These are phyloP conservation scores for Aspergillus sp. DNA, from an alignment of 2,329 filamentous ascomycete genomes.

Conservation along the genomic window DNA sequence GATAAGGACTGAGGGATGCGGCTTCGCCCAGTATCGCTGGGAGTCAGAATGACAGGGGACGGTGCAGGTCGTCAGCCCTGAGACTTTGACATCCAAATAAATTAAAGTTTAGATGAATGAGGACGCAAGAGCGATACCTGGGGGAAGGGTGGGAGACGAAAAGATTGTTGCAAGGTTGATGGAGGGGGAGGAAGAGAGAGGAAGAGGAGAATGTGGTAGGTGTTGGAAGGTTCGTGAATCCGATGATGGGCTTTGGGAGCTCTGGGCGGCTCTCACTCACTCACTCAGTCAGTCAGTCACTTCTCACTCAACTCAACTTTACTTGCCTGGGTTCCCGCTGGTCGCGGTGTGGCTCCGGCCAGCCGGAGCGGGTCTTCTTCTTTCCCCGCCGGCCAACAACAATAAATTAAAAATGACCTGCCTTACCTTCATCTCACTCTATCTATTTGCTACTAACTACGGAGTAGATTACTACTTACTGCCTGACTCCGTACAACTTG, in stretches of 20 bases:
- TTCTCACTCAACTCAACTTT: no score
- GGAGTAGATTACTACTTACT: background rate
- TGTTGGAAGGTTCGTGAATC: slow-evolving; percentile 28
- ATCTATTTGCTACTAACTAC: background rate
- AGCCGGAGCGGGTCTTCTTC: slow-evolving; percentile 26
- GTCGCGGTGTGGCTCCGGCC: slow-evolving; percentile 14
- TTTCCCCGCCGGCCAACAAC: slow-evolving; percentile 21
- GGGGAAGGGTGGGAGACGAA: slow-evolving; percentile 8
- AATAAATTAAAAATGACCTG: slow-evolving; percentile 2
- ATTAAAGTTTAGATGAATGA: background rate
- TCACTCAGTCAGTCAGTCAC: no score
- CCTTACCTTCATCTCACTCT: background rate
- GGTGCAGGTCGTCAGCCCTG: slow-evolving; percentile 46
- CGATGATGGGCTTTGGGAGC: slow-evolving; percentile 21
- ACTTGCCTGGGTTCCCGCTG: slow-evolving; percentile 4
- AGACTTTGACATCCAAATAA: slow-evolving; percentile 23
- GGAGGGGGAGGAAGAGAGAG: slow-evolving; percentile 7
- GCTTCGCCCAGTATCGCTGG: slow-evolving; percentile 25
- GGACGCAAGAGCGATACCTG: background rate
- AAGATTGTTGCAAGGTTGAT: slow-evolving; percentile 14
- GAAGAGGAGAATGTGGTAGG: slow-evolving; percentile 18
- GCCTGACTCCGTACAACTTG: no score
- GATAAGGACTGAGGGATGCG: slow-evolving; percentile 24
- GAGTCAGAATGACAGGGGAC: slow-evolving; percentile 35
- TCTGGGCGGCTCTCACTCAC: slow-evolving; percentile 10